A percentile compares a stretch with the other conserved stretches of the same genome.
Evolutionary conservation across 2,329 filamentous ascomycete species (phyloP).

Genomic region (Ceratocystis colombiana): DNA sequence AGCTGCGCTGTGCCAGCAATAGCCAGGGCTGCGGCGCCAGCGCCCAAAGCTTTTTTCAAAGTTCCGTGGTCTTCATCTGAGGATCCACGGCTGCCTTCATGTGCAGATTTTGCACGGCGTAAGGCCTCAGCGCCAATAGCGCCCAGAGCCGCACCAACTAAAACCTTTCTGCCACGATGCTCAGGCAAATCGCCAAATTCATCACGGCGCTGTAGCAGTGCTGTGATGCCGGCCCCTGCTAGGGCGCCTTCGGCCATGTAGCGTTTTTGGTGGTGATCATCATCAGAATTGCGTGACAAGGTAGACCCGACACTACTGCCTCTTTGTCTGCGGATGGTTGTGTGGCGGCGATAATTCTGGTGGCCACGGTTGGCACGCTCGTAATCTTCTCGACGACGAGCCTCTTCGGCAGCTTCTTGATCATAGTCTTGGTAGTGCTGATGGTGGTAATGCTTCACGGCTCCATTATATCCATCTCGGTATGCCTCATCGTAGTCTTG

Average conservation of each 20-base stretch:
- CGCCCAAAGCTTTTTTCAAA: conserved; percentile 51
- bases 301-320: conserved; percentile 35
- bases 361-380: conserved; percentile 37
- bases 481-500: conserved; percentile 44
- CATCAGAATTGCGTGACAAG: conserved; percentile 29
- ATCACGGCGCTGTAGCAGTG: conserved; percentile 46
- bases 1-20: conserved; percentile 57
- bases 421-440: conserved; percentile 33
- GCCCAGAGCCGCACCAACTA: conserved; percentile 53
- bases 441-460: conserved; percentile 31
- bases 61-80: conserved; percentile 40
- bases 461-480: conserved; percentile 28
- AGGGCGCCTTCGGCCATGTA: conserved; percentile 55
- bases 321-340: conserved; percentile 35
- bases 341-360: conserved; percentile 38
- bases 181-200: conserved; percentile 42
- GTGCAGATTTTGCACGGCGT: conserved; percentile 50
- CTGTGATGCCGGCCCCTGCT: conserved; percentile 52
- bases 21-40: conserved; percentile 53
- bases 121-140: conserved; percentile 53
- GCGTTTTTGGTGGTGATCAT: conserved; percentile 44
- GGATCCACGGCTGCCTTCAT: conserved; percentile 29
- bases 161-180: conserved; percentile 47
- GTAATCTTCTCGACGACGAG: conserved; percentile 35
- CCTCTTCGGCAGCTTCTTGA: not conserved